Percentiles rank a stretch among this genome's conserved stretches.
Conservation (phyloP, 768 basidiomycete genomes). For the Tylopilus subfusipes region DNA sequence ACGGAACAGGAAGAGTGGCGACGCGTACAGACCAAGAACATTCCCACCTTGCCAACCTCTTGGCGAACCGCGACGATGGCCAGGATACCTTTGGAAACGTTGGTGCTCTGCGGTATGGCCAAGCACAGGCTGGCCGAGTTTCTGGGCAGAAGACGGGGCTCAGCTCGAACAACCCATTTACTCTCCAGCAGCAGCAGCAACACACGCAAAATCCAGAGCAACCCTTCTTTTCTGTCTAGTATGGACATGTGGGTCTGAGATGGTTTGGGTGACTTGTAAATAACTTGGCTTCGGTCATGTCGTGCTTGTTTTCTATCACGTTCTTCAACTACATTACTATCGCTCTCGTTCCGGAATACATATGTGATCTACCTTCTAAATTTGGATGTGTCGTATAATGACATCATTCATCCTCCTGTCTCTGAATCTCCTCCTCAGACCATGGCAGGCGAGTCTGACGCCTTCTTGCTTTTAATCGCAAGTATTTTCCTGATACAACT, state of each 20-base stretch:
- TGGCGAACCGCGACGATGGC: conserved; percentile 89
- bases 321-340: not conserved
- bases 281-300: not conserved
- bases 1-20: conserved; percentile 20
- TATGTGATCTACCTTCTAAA: conserved; percentile 15
- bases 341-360: not conserved
- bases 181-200: conserved; percentile 49
- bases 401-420: conserved; percentile 19
- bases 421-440: not conserved
- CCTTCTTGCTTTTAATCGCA: conserved; percentile 10
- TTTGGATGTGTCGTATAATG: conserved; percentile 16
- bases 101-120: conserved; percentile 71
- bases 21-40: conserved; percentile 66
- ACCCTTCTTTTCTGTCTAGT: conserved; percentile 75
- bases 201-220: conserved; percentile 57
- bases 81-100: conserved; percentile 94
- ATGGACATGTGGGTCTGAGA: conserved; percentile 5
- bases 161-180: conserved; percentile 62
- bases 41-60: conserved; percentile 69
- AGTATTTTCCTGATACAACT: not conserved
- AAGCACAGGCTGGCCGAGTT: conserved; percentile 51
- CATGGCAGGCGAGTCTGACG: conserved; percentile 17
- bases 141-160: conserved; percentile 46
- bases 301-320: conserved; percentile 11
- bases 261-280: conserved; percentile 8